phyloP scores from a whole-genome alignment of 768 basidiomycete species.

The Lactarius psammicola region DNA sequence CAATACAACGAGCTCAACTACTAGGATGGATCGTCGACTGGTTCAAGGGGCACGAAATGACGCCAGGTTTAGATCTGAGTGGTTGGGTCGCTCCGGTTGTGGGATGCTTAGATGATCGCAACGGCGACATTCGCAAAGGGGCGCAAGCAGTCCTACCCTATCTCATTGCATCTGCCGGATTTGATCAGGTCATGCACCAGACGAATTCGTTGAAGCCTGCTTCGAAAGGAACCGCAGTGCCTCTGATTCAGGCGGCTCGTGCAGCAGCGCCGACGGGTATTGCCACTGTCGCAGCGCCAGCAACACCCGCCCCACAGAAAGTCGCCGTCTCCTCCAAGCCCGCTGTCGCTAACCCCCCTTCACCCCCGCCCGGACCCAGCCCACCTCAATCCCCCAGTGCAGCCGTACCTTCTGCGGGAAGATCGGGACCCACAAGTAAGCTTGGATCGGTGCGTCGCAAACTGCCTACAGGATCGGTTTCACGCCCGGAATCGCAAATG shows the following conservation, averaged over 20 bases:
- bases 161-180: constrained; percentile 73
- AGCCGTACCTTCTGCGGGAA: constrained; percentile 38
- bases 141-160: constrained; percentile 79
- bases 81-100: constrained; percentile 66
- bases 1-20: constrained; percentile 77
- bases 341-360: constrained; percentile 29
- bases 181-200: constrained; percentile 82
- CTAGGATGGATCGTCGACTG: constrained; percentile 79
- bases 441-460: constrained; percentile 67
- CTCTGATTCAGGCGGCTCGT: constrained; percentile 85
- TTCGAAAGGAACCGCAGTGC: constrained; percentile 76
- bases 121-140: constrained; percentile 85
- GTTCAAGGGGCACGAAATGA: constrained; percentile 63
- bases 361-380: constrained; percentile 35
- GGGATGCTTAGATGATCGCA: constrained; percentile 86
- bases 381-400: constrained; percentile 48
- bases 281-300: constrained; percentile 29
- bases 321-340: constrained; percentile 27
- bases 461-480: constrained; percentile 56
- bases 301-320: constrained; percentile 30
- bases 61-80: constrained; percentile 62
- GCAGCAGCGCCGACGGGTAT: constrained; percentile 39
- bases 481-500: constrained; percentile 47
- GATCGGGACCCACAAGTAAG: constrained; percentile 47
- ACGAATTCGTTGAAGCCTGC: constrained; percentile 89